These are phyloP conservation scores for Terana coerulea DNA, from an alignment of 768 basidiomycete species.

Conservation along the genomic window DNA sequence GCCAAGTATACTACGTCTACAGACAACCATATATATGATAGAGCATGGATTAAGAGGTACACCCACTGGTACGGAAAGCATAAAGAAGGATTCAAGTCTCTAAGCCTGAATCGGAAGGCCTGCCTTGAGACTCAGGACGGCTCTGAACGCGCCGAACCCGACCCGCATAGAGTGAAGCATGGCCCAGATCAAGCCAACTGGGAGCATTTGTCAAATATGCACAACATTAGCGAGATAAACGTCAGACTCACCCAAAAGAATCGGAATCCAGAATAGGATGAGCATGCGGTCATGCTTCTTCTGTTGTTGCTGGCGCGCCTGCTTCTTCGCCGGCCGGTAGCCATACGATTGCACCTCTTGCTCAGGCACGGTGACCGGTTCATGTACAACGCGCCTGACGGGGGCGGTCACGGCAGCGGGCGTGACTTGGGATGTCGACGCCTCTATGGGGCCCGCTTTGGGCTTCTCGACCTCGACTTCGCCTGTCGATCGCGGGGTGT, in stretches of 20 bases:
- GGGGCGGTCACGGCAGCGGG: constrained; percentile 11
- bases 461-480: constrained; percentile 22
- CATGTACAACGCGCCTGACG: constrained; percentile 37
- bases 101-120: constrained; percentile 19
- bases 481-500: constrained; percentile 56
- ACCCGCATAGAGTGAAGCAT: constrained; percentile 26
- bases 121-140: constrained; percentile 22
- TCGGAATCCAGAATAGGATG: constrained; percentile 81
- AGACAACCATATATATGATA: not conserved
- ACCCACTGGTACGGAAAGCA: not conserved
- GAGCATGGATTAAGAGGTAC: not conserved
- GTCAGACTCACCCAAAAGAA: constrained; percentile 62
- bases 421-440: not conserved
- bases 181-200: constrained; percentile 33
- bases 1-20: constrained; percentile 3
- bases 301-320: constrained; percentile 47
- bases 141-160: constrained; percentile 24
- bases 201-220: too few relatives aligned
- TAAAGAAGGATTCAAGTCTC: not conserved
- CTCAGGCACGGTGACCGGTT: constrained; percentile 45
- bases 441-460: constrained; percentile 4
- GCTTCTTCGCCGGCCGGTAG: constrained; percentile 51
- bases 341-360: constrained; percentile 67
- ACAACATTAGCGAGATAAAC: not conserved
- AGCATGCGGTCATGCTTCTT: constrained; percentile 89